A percentile compares a stretch with the other conserved stretches of the same genome.
These are phyloP conservation scores for Neurospora intermedia DNA, from an alignment of 495 filamentous ascomycete genomes.

Conservation along the genomic window DNA sequence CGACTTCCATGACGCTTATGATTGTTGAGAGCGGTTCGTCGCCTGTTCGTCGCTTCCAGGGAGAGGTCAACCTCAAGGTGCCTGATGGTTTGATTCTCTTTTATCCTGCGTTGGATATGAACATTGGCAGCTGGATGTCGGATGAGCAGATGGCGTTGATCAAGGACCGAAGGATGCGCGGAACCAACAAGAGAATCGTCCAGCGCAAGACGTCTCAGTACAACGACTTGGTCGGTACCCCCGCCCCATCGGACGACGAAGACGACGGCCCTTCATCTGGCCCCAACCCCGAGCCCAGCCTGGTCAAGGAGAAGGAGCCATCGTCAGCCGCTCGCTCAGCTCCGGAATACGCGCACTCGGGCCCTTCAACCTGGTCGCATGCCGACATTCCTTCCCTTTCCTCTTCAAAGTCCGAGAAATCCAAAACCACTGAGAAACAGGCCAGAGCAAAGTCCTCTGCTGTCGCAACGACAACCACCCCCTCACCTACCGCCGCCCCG, in stretches of 20 bases:
- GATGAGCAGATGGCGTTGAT: slow-evolving; percentile 96
- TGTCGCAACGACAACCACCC: slow-evolving; percentile 11
- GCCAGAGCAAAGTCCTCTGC: background rate
- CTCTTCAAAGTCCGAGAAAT: background rate
- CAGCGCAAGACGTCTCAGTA: slow-evolving; percentile 63
- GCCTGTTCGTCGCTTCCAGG: slow-evolving; percentile 43
- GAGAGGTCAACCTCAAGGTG: slow-evolving; percentile 53
- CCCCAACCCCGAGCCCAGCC: slow-evolving; percentile 3
- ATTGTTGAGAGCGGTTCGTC: slow-evolving; percentile 60
- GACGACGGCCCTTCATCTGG: slow-evolving; percentile 30
- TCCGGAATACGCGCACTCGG: slow-evolving; percentile 34
- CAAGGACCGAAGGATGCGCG: slow-evolving; percentile 65
- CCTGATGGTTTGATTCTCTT: slow-evolving; percentile 77
- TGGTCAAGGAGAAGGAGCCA: slow-evolving; percentile 11
- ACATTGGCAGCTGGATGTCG: slow-evolving; percentile 98
- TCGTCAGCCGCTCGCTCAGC: slow-evolving; percentile 12
- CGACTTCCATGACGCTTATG: slow-evolving; percentile 76
- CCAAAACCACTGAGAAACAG: background rate
- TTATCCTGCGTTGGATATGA: slow-evolving; percentile 88
- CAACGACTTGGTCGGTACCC: slow-evolving; percentile 47
- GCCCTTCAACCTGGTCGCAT: slow-evolving; percentile 25
- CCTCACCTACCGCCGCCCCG: slow-evolving; percentile 2
- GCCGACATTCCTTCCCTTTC: slow-evolving; percentile 6
- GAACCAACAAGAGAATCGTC: slow-evolving; percentile 65
- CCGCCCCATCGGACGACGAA: slow-evolving; percentile 53